A percentile compares a stretch with the other conserved stretches of the same genome.
These are phyloP conservation scores for Zygoascus hellenicus DNA, from an alignment of 1,139 yeast genomes.

Conservation along the genomic window DNA sequence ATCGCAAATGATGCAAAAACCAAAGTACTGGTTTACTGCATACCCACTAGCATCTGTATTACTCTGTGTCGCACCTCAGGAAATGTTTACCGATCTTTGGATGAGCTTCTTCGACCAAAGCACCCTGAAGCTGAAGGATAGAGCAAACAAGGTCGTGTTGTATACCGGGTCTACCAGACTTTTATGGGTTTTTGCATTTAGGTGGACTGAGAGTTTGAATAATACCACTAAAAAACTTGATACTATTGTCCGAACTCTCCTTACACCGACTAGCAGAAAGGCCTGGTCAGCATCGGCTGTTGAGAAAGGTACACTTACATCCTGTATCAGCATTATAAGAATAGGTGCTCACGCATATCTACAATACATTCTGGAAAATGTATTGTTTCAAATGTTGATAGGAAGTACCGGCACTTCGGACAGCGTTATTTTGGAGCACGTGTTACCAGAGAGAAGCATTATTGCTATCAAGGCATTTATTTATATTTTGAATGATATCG, in stretches of 20 bases:
- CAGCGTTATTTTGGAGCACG: slow-evolving; percentile 43
- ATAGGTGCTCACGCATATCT: slow-evolving; percentile 75
- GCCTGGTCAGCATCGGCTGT: slow-evolving; percentile 48
- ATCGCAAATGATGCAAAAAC: slow-evolving; percentile 37
- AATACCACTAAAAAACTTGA: slow-evolving; percentile 70
- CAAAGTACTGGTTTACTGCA: slow-evolving; percentile 69
- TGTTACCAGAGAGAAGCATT: slow-evolving; percentile 64
- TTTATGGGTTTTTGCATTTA: slow-evolving; percentile 81
- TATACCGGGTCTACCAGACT: slow-evolving; percentile 66
- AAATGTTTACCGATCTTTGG: slow-evolving; percentile 75
- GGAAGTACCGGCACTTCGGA: slow-evolving; percentile 27
- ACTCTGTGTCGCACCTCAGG: slow-evolving; percentile 75
- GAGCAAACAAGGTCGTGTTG: slow-evolving; percentile 39
- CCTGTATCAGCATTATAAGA: slow-evolving; percentile 66
- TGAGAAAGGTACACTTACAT: slow-evolving; percentile 55
- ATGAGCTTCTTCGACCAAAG: slow-evolving; percentile 52
- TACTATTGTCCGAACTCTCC: slow-evolving; percentile 50
- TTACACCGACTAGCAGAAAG: slow-evolving; percentile 44
- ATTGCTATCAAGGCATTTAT: slow-evolving; percentile 68
- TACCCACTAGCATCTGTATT: slow-evolving; percentile 67
- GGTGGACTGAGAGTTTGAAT: slow-evolving; percentile 84
- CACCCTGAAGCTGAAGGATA: slow-evolving; percentile 43
- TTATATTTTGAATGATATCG: slow-evolving; percentile 57
- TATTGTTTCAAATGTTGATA: slow-evolving; percentile 48
- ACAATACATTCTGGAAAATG: slow-evolving; percentile 72